phyloP scores from a whole-genome alignment of 2,329 filamentous ascomycete species.

The Trichoderma cornu-damae region DNA sequence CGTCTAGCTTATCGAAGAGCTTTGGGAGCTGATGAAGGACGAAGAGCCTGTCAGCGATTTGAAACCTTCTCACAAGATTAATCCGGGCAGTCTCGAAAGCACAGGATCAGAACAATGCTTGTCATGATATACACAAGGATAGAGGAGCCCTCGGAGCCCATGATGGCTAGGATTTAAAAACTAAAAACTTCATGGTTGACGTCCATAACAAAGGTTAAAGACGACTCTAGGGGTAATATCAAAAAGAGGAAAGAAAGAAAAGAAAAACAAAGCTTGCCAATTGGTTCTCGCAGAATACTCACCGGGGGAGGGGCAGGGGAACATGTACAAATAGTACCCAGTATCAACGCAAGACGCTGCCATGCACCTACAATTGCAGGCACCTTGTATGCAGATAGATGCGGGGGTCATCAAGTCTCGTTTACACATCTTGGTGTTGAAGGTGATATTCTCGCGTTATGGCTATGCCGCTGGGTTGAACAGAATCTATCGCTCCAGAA shows the following conservation, averaged over 20 bases:
- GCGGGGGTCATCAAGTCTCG: neutral
- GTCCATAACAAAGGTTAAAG: too few species aligned
- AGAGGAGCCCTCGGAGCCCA: neutral
- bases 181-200: too few species aligned
- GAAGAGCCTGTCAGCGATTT: conserved; percentile 17
- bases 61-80: conserved; percentile 3
- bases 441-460: conserved; percentile 18
- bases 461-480: conserved; percentile 6
- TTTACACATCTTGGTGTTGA: conserved; percentile 10
- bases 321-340: neutral
- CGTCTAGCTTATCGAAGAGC: conserved; percentile 56
- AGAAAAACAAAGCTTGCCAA: too few species aligned
- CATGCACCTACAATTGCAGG: neutral
- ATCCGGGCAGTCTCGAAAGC: too few species aligned
- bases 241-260: too few species aligned
- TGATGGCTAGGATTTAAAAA: neutral
- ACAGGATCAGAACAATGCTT: neutral
- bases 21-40: conserved; percentile 53
- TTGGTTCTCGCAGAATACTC: neutral
- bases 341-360: too few species aligned
- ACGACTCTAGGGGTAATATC: too few species aligned
- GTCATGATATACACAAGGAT: too few species aligned
- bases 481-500: neutral
- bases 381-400: neutral
- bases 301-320: neutral